Conservation (phyloP, 2,329 filamentous ascomycete species). For the Fusarium sp. region DNA sequence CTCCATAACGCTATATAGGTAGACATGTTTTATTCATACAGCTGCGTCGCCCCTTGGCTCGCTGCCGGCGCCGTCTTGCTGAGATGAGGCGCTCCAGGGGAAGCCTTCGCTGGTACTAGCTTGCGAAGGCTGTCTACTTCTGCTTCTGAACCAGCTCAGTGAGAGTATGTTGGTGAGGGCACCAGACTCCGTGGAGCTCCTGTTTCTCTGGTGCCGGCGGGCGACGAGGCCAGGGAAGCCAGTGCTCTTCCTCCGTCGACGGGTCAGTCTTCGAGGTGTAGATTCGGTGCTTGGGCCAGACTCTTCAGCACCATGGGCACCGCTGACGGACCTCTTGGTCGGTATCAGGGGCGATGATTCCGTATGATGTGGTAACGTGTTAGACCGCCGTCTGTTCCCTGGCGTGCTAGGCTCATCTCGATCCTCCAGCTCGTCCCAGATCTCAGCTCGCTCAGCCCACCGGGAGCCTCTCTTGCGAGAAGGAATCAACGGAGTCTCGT, state of each 20-base stretch:
- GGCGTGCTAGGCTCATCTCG: slow-evolving; percentile 62
- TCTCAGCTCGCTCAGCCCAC: slow-evolving; percentile 78
- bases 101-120: slow-evolving; percentile 38
- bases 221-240: slow-evolving; percentile 72
- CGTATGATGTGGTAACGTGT: slow-evolving; percentile 57
- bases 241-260: slow-evolving; percentile 66
- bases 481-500: slow-evolving; percentile 54
- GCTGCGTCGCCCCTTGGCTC: slow-evolving; percentile 43
- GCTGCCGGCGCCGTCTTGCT: slow-evolving; percentile 34
- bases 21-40: slow-evolving; percentile 48
- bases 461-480: slow-evolving; percentile 62
- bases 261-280: slow-evolving; percentile 48
- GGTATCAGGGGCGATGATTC: slow-evolving; percentile 56
- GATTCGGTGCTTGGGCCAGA: slow-evolving; percentile 48
- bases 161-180: slow-evolving; percentile 64
- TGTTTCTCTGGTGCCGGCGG: slow-evolving; percentile 56
- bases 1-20: slow-evolving; percentile 20
- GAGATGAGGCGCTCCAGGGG: slow-evolving; percentile 19
- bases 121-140: slow-evolving; percentile 38
- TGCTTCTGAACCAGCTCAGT: slow-evolving; percentile 64
- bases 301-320: slow-evolving; percentile 43
- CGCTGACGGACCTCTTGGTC: slow-evolving; percentile 49
- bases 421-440: slow-evolving; percentile 90
- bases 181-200: slow-evolving; percentile 58
- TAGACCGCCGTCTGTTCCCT: slow-evolving; percentile 58